A percentile compares a stretch with the other conserved stretches of the same genome.
Conservation (phyloP, 306 rosid species). For the Vachellia collinsii region DNA sequence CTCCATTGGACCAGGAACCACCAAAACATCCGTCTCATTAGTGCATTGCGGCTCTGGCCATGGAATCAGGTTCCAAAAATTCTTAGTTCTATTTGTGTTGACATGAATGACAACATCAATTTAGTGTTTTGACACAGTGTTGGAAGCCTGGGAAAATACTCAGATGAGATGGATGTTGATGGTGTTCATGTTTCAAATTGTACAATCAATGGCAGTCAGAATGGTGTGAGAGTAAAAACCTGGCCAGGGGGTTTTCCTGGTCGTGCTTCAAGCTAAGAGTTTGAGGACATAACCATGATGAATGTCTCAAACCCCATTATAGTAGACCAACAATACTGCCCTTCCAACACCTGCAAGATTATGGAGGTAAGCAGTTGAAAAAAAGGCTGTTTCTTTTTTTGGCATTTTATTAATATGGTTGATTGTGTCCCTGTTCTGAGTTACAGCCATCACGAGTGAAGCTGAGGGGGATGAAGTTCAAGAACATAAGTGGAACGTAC, state of each 20-base stretch:
- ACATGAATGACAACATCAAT: no score
- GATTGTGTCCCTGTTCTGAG: neutral
- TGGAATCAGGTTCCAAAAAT: constrained; percentile 28
- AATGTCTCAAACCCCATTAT: constrained; percentile 34
- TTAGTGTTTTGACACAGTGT: constrained; percentile 12
- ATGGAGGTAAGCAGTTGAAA: neutral
- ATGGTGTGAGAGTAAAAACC: constrained; percentile 27
- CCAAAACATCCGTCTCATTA: constrained; percentile 5
- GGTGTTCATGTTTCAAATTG: constrained; percentile 30
- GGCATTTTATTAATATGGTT: neutral
- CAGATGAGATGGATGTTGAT: constrained; percentile 23
- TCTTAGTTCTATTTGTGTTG: neutral
- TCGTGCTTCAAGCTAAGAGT: constrained; percentile 9
- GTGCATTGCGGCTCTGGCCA: constrained; percentile 33
- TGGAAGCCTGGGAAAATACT: constrained; percentile 24
- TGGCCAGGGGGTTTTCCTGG: constrained; percentile 19
- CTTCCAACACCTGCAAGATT: constrained; percentile 19
- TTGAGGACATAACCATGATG: constrained; percentile 24
- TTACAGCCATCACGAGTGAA: constrained; percentile 26
- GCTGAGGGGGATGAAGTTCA: constrained; percentile 15
- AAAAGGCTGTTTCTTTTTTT: neutral
- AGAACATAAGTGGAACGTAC: constrained; percentile 28
- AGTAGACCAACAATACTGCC: constrained; percentile 26
- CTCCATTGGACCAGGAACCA: constrained; percentile 29
- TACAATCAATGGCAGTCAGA: constrained; percentile 5